A percentile compares a stretch with the other conserved stretches of the same genome.
Evolutionary conservation across 83 land plant genomes (phyloP).

Genomic region (Thuja plicata): DNA sequence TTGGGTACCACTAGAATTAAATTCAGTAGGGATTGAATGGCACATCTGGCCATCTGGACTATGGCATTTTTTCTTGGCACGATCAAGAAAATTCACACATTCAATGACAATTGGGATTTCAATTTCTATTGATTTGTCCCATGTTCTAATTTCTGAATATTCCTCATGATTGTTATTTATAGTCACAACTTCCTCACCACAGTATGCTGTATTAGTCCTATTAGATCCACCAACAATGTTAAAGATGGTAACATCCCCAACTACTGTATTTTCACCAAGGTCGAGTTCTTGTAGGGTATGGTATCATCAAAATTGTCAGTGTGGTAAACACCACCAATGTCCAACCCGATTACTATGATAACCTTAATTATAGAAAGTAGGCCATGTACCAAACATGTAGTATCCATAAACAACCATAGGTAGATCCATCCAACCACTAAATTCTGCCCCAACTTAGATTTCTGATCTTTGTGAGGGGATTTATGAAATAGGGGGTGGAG

Average conservation of each 20-base stretch:
- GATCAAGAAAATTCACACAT: not conserved
- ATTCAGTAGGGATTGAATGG: not conserved
- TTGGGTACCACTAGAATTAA: not conserved
- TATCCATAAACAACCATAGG: no score
- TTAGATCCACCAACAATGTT: not conserved
- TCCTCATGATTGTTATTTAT: not conserved
- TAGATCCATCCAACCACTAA: no score
- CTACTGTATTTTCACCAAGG: conserved; percentile 45
- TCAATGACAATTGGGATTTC: not conserved
- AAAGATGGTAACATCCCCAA: not conserved
- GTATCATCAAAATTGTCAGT: no score
- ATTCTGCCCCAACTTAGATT: conserved; percentile 71
- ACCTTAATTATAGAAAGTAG: no score
- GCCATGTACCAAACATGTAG: no score
- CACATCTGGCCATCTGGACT: not conserved
- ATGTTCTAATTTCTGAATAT: not conserved
- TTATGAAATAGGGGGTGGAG: conserved; percentile 88
- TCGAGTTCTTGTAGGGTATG: conserved; percentile 57
- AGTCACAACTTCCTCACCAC: not conserved
- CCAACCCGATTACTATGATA: no score
- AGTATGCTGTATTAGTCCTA: not conserved
- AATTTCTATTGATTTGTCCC: not conserved
- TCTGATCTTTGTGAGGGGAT: conserved; percentile 94
- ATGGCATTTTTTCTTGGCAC: not conserved
- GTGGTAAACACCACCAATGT: no score